phyloP scores from a whole-genome alignment of 2,329 filamentous ascomycete species.

The Biscogniauxia mediterranea region DNA sequence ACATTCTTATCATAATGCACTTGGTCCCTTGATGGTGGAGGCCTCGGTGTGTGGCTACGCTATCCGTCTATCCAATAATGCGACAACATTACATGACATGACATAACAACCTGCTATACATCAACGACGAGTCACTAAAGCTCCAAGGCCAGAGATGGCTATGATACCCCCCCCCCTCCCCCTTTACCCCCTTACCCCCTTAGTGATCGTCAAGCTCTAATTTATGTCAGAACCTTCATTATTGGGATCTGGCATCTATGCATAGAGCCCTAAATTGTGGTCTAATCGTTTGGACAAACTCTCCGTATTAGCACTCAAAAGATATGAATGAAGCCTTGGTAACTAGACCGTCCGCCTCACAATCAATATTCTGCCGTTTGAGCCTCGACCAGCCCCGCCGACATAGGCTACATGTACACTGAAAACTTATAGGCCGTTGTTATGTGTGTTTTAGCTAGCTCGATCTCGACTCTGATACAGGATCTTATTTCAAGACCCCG shows the following conservation, averaged over 20 bases:
- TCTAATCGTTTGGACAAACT: not conserved
- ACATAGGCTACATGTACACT: constrained; percentile 4
- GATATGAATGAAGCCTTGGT: constrained; percentile 9
- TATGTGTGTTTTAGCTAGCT: constrained; percentile 12
- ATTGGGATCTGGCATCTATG: not conserved
- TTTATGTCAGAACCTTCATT: not conserved
- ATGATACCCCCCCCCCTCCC: not conserved
- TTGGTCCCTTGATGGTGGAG: not conserved
- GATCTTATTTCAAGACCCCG: constrained; percentile 16
- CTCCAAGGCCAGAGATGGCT: not conserved
- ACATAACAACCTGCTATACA: not conserved
- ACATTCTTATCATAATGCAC: not conserved
- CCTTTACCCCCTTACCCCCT: not conserved
- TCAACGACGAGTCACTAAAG: not conserved
- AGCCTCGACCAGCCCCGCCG: constrained; percentile 18
- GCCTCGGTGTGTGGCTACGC: not conserved
- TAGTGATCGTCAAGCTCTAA: not conserved
- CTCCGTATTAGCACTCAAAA: not conserved
- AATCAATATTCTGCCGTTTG: constrained; percentile 18
- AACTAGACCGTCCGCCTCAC: constrained; percentile 17
- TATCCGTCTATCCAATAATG: not conserved
- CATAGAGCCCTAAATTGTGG: not conserved
- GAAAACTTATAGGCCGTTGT: constrained; percentile 13
- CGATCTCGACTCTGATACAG: constrained; percentile 11
- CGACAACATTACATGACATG: not conserved